Evolutionary conservation across 1,139 yeast genomes (phyloP).

Genomic region (Hansenula lynferdii): DNA sequence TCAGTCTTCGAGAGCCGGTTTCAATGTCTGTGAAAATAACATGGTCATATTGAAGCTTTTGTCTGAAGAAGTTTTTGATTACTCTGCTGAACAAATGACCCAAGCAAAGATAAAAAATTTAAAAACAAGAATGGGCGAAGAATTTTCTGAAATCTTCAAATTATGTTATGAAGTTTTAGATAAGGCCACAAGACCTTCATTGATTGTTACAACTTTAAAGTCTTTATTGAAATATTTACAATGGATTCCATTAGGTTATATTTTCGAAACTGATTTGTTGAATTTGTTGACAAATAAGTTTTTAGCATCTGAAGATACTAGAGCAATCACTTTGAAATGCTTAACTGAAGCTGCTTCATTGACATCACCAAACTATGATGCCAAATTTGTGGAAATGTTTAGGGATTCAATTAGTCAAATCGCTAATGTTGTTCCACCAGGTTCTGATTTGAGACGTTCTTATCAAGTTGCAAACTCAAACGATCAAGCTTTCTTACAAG

Average conservation of each 20-base stretch:
- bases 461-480: conserved; percentile 73
- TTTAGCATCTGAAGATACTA: conserved; percentile 71
- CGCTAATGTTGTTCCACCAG: conserved; percentile 64
- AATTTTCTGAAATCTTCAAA: conserved; percentile 89
- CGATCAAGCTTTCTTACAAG: conserved; percentile 94
- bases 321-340: conserved; percentile 85
- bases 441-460: conserved; percentile 66
- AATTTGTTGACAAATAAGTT: conserved; percentile 70
- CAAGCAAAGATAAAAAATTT: conserved; percentile 87
- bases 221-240: conserved; percentile 81
- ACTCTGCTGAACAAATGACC: conserved; percentile 90
- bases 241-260: conserved; percentile 90
- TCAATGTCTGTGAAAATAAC: conserved; percentile 95
- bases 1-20: conserved; percentile 74
- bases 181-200: conserved; percentile 76
- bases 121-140: conserved; percentile 80
- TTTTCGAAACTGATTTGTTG: conserved; percentile 82
- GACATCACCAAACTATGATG: conserved; percentile 56
- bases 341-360: conserved; percentile 84
- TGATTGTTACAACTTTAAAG: conserved; percentile 79
- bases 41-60: conserved; percentile 87
- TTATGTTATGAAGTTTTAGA: conserved; percentile 91
- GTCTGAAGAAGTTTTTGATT: conserved; percentile 95
- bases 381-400: conserved; percentile 67
- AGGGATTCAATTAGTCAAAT: conserved; percentile 71